Base-by-base conservation (phyloP, 2,329 filamentous ascomycete genomes). In the Cercospora berteroae region DNA sequence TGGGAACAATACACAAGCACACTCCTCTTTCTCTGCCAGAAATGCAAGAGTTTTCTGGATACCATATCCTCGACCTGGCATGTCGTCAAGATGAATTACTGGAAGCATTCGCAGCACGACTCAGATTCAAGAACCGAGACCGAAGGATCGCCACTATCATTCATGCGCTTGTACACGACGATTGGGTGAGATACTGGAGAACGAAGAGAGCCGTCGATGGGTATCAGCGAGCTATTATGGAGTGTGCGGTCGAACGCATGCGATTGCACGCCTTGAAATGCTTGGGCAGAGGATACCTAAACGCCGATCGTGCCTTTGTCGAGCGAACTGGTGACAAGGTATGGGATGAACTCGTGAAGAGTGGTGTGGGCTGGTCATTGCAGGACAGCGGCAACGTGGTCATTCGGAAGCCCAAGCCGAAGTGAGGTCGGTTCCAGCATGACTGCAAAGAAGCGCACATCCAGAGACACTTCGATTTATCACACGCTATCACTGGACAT, bases 351-450 rank as follows among this genome's bases (percentile, higher is more conserved):
- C 80, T 98, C 75, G 84, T 86, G 36, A 83, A 86, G 71, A 88
- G 92, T 75, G 88, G 88, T 2, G 90, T 98, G 1, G 93, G 93
- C 0, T 99, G 95, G 95, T 87, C 93, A 75, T 81, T 92, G 74
- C 89, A 92, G 48, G 81, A 81, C 27, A 73, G 74, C 60, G 89
- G 86, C 52, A 90, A 82, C 74, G 89, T 97, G 33, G 83, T 93
- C n/a, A 94, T 98, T 76, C 86, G 91, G 71, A 87, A 85, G 75
- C 81, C 82, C 6, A 87, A 86, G 74, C 73, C 73, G 31, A 81
- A 80, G 70, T 68, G 52, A 65, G 23, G 48, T 8, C 29, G 44
- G 13, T 33, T 36, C 2, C 31, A 36, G 55, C 29, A 36, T 27
- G n/a, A 58, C 55, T 55, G 5, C 8, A 25, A 5, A 23, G 48